Evolutionary conservation across 2,329 filamentous ascomycete species (phyloP), one percentile per base, ranked within the genome.

Genomic region (Beauveria rudraprayagi): DNA sequence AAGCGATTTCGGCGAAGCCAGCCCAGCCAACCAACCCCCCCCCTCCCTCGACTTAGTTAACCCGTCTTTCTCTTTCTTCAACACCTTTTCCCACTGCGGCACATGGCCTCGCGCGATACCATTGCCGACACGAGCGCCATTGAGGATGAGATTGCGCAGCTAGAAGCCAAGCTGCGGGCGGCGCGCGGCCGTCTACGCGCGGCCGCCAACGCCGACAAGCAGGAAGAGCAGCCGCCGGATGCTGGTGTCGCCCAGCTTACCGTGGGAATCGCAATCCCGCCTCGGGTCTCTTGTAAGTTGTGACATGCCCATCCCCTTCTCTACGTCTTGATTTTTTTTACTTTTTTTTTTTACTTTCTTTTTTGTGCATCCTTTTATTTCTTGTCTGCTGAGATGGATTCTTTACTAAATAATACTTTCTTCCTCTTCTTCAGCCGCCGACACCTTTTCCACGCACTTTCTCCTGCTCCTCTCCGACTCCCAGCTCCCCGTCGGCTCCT

Each of bases 391-490:
- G 11, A 37, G 2, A 37, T 6, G 2, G 2, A 10, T 51, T 66
- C 61, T n/a, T 19, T 19, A 30, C 26, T 34, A 2, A 10, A 16
- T n/a, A 10, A 5, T 11, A 22, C 16, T 6, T 4, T 2, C 5
- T 3, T 46, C 8, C 26, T 26, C 8, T 28, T 28, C 26, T 2
- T 1, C 30, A 41, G 63, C 61, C 41, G n/a, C 64, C 57, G 51
- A 50, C 40, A 61, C 66, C 66, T 65, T 63, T 65, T 54, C 19
- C 60, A 65, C 61, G 52, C 90, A 93, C 73, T 87, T 88, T 65
- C 83, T 92, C 43, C 83, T 93, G 37, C 80, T 94, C 3, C 85
- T 93, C 54, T 85, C 90, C 53, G 90, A 94, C 77, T 92, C 90
- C 1, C 89, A 89, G 16, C 83, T 94, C 2, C 90, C 90, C 1